Evolutionary conservation across 306 rosid species (phyloP), one percentile per base, ranked within the genome.

Genomic region (Nissolia schottii): DNA sequence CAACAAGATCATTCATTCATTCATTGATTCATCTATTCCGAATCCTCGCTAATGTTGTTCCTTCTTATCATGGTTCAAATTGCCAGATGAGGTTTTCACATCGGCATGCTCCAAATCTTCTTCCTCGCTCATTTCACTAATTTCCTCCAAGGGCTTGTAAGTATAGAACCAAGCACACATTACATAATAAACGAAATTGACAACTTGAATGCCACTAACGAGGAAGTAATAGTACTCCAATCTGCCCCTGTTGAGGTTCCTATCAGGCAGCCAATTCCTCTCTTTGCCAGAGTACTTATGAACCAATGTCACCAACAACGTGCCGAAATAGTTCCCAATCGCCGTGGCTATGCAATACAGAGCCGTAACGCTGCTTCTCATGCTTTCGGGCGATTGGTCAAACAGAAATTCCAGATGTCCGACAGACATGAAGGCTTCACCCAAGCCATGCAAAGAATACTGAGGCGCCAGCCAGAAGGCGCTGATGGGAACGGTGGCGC

Each of bases 381-480:
- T 78, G 61, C 95, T 86, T 51, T 90, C 96, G 0, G 96, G 96
- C 2, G 98, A 82, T 20, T 90, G 96, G 55, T 92, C 92, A 29
- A 82, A 86, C 7, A 88, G 84, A 75, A 92, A 92, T 64, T 92
- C 96, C 73, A 92, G 73, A 74, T 90, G 96, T 9, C 91, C 96
- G 0, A 88, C 92, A 3, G 78, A 65, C 89, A 67, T 75, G 76
- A 92, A 92, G 10, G 87, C 87, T n/a, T 92, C 95, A 8, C 79
- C 88, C 1, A 82, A 13, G 14, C 98, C 95, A 50, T 90, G 86
- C 0, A 92, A 67, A 57, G 75, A 75, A 65, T 71, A 85, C 55
- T 88, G 96, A 1, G 83, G 79, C 3, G 73, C 71, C 66, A 73
- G 28, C 83, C 79, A 79, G 32, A 66, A 73, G 18, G 85, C 91